Conservation (phyloP, 225 moss, liverwort and hornwort genomes). For the Ulota crispa region DNA sequence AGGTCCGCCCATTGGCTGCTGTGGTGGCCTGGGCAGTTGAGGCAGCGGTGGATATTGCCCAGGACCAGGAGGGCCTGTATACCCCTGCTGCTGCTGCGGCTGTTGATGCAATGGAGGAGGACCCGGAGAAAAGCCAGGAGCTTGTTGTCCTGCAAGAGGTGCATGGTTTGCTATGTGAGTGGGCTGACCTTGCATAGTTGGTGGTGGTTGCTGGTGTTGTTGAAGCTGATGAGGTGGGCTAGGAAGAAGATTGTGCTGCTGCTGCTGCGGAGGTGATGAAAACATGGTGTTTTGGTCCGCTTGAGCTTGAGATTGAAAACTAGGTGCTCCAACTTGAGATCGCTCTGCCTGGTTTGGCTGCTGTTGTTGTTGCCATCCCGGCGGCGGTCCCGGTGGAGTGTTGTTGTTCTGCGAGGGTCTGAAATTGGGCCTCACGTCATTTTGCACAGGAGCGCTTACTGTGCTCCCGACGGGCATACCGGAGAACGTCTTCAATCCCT, state of each 20-base stretch:
- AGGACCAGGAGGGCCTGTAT: constrained; percentile 43
- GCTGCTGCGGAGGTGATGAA: constrained; percentile 32
- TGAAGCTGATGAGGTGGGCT: constrained; percentile 44
- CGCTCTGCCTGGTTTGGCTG: constrained; percentile 50
- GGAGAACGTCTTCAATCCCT: constrained; percentile 40
- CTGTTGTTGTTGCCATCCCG: constrained; percentile 51
- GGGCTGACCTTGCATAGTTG: constrained; percentile 48
- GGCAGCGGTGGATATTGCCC: constrained; percentile 59
- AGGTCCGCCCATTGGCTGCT: constrained; percentile 53
- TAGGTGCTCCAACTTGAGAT: constrained; percentile 45
- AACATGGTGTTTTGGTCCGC: constrained; percentile 62
- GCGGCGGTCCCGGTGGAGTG: constrained; percentile 46
- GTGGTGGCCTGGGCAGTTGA: constrained; percentile 65
- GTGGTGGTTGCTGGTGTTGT: constrained; percentile 30
- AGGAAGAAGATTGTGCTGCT: constrained; percentile 44
- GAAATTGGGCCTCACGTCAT: constrained; percentile 54
- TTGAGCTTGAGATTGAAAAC: constrained; percentile 42
- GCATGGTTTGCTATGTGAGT: constrained; percentile 41
- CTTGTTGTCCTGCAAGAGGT: constrained; percentile 53
- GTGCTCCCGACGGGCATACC: constrained; percentile 40
- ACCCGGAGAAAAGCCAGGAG: constrained; percentile 45
- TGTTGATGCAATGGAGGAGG: constrained; percentile 46
- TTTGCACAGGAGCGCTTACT: constrained; percentile 34
- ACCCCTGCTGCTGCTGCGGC: constrained; percentile 48
- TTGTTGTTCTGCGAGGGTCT: constrained; percentile 50